Evolutionary conservation across 331 rosid genomes (phyloP).

Genomic region (Telfairia occidentalis): DNA sequence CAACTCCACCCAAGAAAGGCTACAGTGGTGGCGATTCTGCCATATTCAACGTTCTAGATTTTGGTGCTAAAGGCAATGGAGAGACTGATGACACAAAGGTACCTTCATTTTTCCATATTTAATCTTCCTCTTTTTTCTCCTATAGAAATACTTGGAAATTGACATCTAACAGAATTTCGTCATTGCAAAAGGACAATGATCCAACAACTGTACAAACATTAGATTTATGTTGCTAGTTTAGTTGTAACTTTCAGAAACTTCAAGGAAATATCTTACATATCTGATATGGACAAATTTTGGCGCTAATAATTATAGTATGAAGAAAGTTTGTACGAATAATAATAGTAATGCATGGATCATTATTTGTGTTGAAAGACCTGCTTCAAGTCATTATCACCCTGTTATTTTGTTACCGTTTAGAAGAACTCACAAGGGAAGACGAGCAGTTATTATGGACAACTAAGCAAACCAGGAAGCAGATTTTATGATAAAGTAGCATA

Average conservation of each 20-base stretch:
- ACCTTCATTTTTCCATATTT: background rate
- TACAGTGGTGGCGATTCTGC: conserved; percentile 20
- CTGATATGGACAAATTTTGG: background rate
- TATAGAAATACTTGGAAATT: background rate
- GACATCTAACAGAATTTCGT: background rate
- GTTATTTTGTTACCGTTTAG: background rate
- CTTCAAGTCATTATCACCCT: background rate
- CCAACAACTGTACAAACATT: background rate
- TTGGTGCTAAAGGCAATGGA: conserved; percentile 96
- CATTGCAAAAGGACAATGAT: background rate
- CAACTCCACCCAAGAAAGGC: conserved; percentile 30
- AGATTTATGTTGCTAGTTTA: background rate
- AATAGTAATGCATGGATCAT: background rate
- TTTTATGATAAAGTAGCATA: background rate
- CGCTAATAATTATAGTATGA: background rate
- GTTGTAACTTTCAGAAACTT: background rate
- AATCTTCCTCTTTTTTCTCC: background rate
- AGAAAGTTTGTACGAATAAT: background rate
- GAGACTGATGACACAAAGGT: conserved; percentile 84
- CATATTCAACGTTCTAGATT: conserved; percentile 56
- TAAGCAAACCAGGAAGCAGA: background rate
- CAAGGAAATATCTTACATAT: background rate
- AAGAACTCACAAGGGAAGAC: background rate
- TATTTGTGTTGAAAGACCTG: background rate
- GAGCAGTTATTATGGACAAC: background rate